These are phyloP conservation scores for Hymenoscyphus infarciens DNA, from an alignment of 2,329 filamentous ascomycete genomes.

Conservation along the genomic window DNA sequence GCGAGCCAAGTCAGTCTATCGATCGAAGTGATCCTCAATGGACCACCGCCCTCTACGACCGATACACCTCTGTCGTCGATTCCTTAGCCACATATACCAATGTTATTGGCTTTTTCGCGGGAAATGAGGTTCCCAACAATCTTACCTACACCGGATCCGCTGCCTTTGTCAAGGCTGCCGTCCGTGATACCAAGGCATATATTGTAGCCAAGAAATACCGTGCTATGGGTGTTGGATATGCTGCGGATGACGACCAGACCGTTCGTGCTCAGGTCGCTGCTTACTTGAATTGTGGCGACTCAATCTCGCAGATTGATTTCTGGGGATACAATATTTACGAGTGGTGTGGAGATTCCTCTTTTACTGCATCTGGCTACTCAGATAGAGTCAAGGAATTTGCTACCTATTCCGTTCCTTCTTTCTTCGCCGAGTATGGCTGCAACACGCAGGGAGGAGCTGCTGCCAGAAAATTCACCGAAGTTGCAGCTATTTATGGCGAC, in stretches of 20 bases:
- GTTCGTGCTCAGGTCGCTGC: slow-evolving; percentile 78
- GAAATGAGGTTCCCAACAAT: slow-evolving; percentile 93
- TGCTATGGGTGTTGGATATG: slow-evolving; percentile 83
- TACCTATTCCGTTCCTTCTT: slow-evolving; percentile 85
- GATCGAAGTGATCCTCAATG: slow-evolving; percentile 75
- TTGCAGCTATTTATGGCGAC: slow-evolving; percentile 70
- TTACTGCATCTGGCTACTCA: slow-evolving; percentile 71
- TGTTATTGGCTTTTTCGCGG: slow-evolving; percentile 94
- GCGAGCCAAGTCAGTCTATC: slow-evolving; percentile 77
- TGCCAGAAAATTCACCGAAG: slow-evolving; percentile 76
- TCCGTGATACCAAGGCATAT: slow-evolving; percentile 91
- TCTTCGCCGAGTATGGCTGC: slow-evolving; percentile 98
- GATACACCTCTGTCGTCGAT: slow-evolving; percentile 84
- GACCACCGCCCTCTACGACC: slow-evolving; percentile 71
- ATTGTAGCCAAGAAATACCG: slow-evolving; percentile 77
- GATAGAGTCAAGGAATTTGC: slow-evolving; percentile 79
- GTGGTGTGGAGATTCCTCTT: slow-evolving; percentile 86
- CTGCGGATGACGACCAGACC: slow-evolving; percentile 83
- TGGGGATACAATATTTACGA: slow-evolving; percentile 99
- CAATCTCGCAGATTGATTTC: slow-evolving; percentile 74
- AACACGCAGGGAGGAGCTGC: slow-evolving; percentile 53
- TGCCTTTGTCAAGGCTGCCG: slow-evolving; percentile 94
- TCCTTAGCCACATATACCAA: slow-evolving; percentile 78
- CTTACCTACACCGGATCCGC: slow-evolving; percentile 82
- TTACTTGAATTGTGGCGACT: slow-evolving; percentile 87